Evolutionary conservation across 805 yeast species (phyloP).

Genomic region (Schizosaccharomyces lindneri): DNA sequence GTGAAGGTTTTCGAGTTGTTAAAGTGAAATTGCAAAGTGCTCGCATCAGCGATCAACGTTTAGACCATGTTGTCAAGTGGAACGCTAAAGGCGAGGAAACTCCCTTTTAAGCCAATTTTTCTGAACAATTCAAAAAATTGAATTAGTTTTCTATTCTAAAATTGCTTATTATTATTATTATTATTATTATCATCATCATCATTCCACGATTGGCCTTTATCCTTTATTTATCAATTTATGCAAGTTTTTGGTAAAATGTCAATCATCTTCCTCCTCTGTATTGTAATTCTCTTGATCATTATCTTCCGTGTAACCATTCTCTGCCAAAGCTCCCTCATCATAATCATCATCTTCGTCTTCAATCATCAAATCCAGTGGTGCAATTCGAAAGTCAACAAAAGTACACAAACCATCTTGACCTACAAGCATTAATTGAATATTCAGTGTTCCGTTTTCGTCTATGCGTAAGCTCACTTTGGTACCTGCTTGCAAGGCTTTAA

Average conservation of each 20-base stretch:
- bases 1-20: background rate
- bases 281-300: background rate
- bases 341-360: background rate
- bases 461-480: background rate
- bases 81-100: background rate
- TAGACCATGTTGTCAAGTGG: background rate
- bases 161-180: too few species aligned
- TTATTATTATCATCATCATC: too few species aligned
- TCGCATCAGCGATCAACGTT: background rate
- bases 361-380: background rate
- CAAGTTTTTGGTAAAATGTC: too few species aligned
- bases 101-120: background rate
- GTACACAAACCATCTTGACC: background rate
- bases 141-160: too few species aligned
- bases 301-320: background rate
- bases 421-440: background rate
- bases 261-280: background rate
- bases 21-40: background rate
- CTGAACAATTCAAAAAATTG: too few species aligned
- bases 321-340: background rate
- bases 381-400: slow-evolving; percentile 2
- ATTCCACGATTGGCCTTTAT: too few species aligned
- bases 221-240: too few species aligned
- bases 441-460: slow-evolving; percentile 1
- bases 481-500: background rate